Conservation (phyloP, 208 protist genomes). For the Novymonas esmeraldas region DNA sequence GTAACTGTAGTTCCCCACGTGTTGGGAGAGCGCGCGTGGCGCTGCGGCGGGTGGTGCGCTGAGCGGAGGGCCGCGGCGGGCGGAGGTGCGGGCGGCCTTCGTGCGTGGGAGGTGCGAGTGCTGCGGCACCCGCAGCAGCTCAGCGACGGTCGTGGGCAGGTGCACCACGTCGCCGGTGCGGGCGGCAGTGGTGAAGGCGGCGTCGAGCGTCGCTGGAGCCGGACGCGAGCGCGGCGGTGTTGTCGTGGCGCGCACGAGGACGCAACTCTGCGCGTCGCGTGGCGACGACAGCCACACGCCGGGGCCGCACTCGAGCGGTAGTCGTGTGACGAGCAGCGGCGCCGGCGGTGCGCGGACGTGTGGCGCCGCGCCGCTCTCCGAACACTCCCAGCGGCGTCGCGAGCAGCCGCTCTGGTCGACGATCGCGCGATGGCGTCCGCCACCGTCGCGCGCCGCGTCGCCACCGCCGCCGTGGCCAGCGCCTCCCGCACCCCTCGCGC, state of each 20-base stretch:
- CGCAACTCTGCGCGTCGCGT: neutral
- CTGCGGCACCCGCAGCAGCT: slow-evolving; percentile 30
- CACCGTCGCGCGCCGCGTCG: neutral
- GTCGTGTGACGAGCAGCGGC: slow-evolving; percentile 46
- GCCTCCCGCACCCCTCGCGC: neutral
- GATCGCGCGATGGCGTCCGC: neutral
- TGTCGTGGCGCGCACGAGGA: slow-evolving; percentile 19
- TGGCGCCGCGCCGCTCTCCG: neutral
- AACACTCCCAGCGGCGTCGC: slow-evolving; percentile 8
- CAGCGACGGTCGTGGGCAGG: slow-evolving; percentile 26
- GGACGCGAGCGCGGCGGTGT: slow-evolving; percentile 1
- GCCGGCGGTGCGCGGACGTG: neutral
- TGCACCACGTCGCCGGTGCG: slow-evolving; percentile 31
- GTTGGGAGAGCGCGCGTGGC: neutral
- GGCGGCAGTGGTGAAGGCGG: slow-evolving; percentile 9
- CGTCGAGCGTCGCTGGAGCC: slow-evolving; percentile 8
- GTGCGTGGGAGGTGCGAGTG: slow-evolving; percentile 22
- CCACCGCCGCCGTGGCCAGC: neutral
- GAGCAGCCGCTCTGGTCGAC: slow-evolving; percentile 11
- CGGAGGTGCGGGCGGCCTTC: neutral
- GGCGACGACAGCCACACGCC: slow-evolving; percentile 58
- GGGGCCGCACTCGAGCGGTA: slow-evolving; percentile 65
- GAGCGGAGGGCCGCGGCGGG: too few species aligned
- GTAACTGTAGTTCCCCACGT: slow-evolving; percentile 17
- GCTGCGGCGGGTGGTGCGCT: too few species aligned